Conservation (phyloP, 345 rosid species). For the Cardiospermum halicacabum region DNA sequence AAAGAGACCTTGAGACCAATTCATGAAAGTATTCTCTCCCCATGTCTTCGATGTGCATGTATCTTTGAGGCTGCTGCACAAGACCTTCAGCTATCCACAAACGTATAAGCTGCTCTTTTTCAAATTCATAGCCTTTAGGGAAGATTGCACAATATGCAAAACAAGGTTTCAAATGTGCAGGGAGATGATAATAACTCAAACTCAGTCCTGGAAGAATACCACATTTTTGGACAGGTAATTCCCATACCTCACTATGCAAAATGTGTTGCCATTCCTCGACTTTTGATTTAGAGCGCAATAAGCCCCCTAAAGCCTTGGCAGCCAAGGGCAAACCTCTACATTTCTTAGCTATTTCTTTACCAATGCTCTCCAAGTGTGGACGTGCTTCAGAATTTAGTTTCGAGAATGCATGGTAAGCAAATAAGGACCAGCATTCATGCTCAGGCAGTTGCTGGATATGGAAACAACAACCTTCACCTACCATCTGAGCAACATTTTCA, state of each 20-base stretch:
- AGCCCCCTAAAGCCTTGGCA: not conserved
- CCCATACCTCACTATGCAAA: not conserved
- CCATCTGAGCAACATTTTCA: not conserved
- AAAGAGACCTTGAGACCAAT: not conserved
- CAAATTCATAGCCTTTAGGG: not conserved
- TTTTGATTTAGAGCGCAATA: not conserved
- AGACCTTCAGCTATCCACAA: conserved; percentile 1
- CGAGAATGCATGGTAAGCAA: not conserved
- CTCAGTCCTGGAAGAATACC: not conserved
- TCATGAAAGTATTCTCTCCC: not conserved
- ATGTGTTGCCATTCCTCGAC: not conserved
- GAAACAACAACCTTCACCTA: not conserved
- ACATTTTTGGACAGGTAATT: not conserved
- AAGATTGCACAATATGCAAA: conserved; percentile 6
- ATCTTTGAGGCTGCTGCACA: not conserved
- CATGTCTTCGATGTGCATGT: not conserved
- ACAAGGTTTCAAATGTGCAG: conserved; percentile 12
- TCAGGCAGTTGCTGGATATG: not conserved
- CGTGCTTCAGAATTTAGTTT: not conserved
- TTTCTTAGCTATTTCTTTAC: not conserved
- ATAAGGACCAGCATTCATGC: not conserved
- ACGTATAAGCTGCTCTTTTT: not conserved
- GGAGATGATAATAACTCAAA: conserved; percentile 23
- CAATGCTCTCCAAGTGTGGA: not conserved
- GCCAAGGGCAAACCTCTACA: not conserved